A percentile compares a stretch with the other conserved stretches of the same genome.
Evolutionary conservation across 148 eudicot genomes (phyloP).

Genomic region (Rhododendron griersonianum): DNA sequence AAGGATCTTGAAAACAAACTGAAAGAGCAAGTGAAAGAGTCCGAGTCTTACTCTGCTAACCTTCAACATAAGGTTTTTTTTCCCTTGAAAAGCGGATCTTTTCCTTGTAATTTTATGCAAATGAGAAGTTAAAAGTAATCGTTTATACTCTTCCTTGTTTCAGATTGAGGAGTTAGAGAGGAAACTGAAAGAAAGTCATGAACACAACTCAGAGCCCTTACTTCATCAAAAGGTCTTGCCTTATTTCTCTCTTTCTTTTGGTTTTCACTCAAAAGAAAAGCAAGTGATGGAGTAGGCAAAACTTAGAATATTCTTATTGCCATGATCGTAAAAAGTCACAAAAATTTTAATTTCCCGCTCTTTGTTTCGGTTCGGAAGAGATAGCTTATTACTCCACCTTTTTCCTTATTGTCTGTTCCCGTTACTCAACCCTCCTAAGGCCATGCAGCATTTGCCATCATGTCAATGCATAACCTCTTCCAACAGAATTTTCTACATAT

Average conservation of each 20-base stretch:
- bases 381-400: not conserved
- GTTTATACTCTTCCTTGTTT: constrained; percentile 8
- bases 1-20: constrained; percentile 69
- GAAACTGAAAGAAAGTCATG: constrained; percentile 46
- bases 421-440: not conserved
- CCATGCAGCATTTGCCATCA: not conserved
- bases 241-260: not conserved
- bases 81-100: not conserved
- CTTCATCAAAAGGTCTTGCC: constrained; percentile 39
- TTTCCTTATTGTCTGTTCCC: not conserved
- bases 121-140: not conserved
- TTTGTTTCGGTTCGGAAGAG: not conserved
- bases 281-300: not conserved
- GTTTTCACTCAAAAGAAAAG: not conserved
- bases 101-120: not conserved
- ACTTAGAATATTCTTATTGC: not conserved
- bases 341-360: not conserved
- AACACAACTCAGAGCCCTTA: constrained; percentile 37
- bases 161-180: constrained; percentile 71
- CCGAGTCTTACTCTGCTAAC: constrained; percentile 34
- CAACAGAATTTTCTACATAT: not conserved
- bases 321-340: not conserved
- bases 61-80: constrained; percentile 67
- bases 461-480: not conserved
- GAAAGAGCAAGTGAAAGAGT: constrained; percentile 58